phyloP scores from a whole-genome alignment of 768 basidiomycete species.

The Pleurotus eryngii region DNA sequence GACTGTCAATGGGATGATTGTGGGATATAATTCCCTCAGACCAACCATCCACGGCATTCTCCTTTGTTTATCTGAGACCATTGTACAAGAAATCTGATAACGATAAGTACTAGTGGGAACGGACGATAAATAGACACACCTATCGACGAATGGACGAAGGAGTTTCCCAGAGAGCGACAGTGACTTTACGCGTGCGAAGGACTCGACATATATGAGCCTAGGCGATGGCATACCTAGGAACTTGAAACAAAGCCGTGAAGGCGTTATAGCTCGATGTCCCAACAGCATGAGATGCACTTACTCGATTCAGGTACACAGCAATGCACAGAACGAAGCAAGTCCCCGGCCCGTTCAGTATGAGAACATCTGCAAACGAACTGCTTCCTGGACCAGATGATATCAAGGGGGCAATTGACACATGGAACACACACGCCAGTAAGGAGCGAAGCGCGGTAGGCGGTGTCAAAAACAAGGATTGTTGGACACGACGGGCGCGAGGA shows the following conservation, averaged over 20 bases:
- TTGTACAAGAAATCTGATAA: constrained; percentile 78
- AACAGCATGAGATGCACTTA: constrained; percentile 30
- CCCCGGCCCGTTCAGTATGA: constrained; percentile 93
- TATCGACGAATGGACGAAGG: constrained; percentile 77
- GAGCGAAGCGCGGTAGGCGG: constrained; percentile 63
- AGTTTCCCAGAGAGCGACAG: constrained; percentile 85
- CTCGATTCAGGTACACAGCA: constrained; percentile 70
- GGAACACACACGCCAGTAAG: constrained; percentile 56
- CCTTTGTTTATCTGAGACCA: constrained; percentile 68
- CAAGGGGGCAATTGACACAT: constrained; percentile 54
- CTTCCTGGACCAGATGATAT: constrained; percentile 17
- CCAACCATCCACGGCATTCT: constrained; percentile 62
- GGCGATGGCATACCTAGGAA: constrained; percentile 73
- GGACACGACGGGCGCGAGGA: constrained; percentile 86
- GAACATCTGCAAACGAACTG: constrained; percentile 58
- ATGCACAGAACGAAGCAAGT: constrained; percentile 82
- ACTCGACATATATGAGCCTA: constrained; percentile 83
- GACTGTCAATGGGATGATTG: no score
- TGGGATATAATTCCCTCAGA: constrained; percentile 33
- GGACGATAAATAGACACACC: constrained; percentile 36
- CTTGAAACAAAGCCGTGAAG: constrained; percentile 35
- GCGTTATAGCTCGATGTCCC: no score
- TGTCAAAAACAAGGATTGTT: constrained; percentile 72
- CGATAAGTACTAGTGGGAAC: constrained; percentile 1
- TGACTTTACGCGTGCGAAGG: constrained; percentile 81